These are phyloP conservation scores for Gliomastix tumulicola DNA, from an alignment of 2,329 filamentous ascomycete species.

Conservation along the genomic window DNA sequence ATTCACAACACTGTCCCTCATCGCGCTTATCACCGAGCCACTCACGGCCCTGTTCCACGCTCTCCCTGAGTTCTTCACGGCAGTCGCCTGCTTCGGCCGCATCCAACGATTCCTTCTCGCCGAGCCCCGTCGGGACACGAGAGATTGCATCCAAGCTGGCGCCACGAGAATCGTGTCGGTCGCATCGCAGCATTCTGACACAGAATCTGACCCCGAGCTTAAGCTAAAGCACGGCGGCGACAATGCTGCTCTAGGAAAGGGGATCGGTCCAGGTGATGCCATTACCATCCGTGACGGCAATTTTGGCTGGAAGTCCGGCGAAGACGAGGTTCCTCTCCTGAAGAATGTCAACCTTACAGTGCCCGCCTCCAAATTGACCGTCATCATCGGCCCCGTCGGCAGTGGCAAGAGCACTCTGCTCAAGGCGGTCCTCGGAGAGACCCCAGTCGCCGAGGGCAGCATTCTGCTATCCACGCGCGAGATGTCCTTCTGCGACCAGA, in stretches of 20 bases:
- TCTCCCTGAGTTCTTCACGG: conserved; percentile 15
- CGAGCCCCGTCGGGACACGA: neutral
- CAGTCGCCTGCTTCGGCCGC: conserved; percentile 20
- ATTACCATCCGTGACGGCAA: conserved; percentile 13
- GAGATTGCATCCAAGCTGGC: conserved; percentile 2
- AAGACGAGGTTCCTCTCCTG: conserved; percentile 10
- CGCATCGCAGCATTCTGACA: neutral
- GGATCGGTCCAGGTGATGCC: no score
- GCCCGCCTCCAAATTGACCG: conserved; percentile 12
- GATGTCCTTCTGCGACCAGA: conserved; percentile 34
- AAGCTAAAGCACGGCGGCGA: no score
- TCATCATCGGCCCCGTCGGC: conserved; percentile 24
- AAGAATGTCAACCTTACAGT: conserved; percentile 10
- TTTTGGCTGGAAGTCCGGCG: conserved; percentile 19
- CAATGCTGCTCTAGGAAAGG: no score
- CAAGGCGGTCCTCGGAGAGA: conserved; percentile 28
- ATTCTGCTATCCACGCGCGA: conserved; percentile 15
- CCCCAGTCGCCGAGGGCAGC: conserved; percentile 13
- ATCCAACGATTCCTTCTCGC: conserved; percentile 13
- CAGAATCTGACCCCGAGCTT: neutral
- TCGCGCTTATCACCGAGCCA: conserved; percentile 18
- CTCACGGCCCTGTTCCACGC: conserved; percentile 14
- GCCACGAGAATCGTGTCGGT: neutral
- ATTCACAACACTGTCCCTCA: conserved; percentile 20
- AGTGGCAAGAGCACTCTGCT: conserved; percentile 35